Percentiles rank a stretch among this genome's conserved stretches.
phyloP scores from a whole-genome alignment of 176 grass and related monocot species.

The Oryza australiensis region DNA sequence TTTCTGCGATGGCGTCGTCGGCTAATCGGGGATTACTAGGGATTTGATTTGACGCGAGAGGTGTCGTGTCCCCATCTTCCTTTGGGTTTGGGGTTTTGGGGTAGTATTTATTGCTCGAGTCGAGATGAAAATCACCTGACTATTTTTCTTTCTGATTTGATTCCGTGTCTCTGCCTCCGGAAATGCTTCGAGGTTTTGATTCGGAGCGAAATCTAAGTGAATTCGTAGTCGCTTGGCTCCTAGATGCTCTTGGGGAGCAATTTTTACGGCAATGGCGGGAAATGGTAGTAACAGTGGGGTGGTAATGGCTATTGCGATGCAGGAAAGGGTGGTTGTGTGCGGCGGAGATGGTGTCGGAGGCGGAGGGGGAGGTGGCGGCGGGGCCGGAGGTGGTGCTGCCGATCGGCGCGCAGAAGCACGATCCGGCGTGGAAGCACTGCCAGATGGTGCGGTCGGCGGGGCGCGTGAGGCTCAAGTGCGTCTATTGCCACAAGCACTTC shows the following conservation, averaged over 20 bases:
- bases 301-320: background rate
- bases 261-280: background rate
- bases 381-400: constrained; percentile 53
- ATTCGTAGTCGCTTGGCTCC: background rate
- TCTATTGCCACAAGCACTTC: constrained; percentile 88
- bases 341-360: constrained; percentile 14
- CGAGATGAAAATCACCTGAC: background rate
- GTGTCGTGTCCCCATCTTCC: background rate
- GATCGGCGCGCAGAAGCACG: constrained; percentile 87
- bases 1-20: background rate
- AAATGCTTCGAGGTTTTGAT: background rate
- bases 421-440: constrained; percentile 95
- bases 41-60: background rate
- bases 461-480: constrained; percentile 69
- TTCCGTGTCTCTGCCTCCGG: background rate
- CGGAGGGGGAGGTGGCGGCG: constrained; percentile 31
- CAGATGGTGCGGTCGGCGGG: constrained; percentile 70
- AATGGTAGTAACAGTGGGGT: background rate
- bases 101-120: background rate
- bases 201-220: background rate
- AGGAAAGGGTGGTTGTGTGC: background rate
- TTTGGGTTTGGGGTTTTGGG: too few species aligned
- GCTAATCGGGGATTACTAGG: background rate
- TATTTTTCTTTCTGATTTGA: background rate
- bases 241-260: background rate